phyloP scores from a whole-genome alignment of 805 yeast genomes.

The Kodamaea kakaduensis region DNA sequence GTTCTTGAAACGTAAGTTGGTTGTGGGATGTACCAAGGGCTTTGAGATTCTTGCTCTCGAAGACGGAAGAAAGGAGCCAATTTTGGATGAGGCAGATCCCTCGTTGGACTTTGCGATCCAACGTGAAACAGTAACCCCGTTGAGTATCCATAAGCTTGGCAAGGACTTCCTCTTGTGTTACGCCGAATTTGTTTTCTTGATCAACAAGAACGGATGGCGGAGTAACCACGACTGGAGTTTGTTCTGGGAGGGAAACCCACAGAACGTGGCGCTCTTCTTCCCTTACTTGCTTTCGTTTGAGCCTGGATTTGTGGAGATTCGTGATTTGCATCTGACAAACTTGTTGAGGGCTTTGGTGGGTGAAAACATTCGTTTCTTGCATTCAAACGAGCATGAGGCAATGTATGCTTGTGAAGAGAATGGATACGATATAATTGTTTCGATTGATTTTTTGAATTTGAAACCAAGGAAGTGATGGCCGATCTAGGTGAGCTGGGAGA shows the following conservation, averaged over 20 bases:
- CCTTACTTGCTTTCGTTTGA: slow-evolving; percentile 93
- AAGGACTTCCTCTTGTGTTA: slow-evolving; percentile 79
- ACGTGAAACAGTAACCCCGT: slow-evolving; percentile 74
- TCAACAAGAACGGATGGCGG: slow-evolving; percentile 95
- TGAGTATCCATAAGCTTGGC: slow-evolving; percentile 86
- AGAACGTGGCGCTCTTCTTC: slow-evolving; percentile 86
- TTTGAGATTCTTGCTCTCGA: slow-evolving; percentile 90
- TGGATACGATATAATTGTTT: slow-evolving; percentile 89
- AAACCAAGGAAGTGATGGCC: slow-evolving; percentile 38
- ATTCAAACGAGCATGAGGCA: slow-evolving; percentile 89
- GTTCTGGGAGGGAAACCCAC: slow-evolving; percentile 96
- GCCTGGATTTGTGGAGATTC: slow-evolving; percentile 81
- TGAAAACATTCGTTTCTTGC: slow-evolving; percentile 84
- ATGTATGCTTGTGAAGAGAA: slow-evolving; percentile 87
- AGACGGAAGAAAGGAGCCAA: slow-evolving; percentile 79
- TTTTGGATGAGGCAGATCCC: slow-evolving; percentile 97
- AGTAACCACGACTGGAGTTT: slow-evolving; percentile 90
- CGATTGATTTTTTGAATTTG: slow-evolving; percentile 80
- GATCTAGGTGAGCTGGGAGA: no score
- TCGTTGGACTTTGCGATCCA: slow-evolving; percentile 90
- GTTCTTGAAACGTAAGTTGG: slow-evolving; percentile 79
- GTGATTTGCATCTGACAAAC: slow-evolving; percentile 86
- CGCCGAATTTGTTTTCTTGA: slow-evolving; percentile 90
- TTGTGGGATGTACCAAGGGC: slow-evolving; percentile 95
- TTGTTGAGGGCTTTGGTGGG: slow-evolving; percentile 86